Evolutionary conservation across 2,329 filamentous ascomycete species (phyloP), one percentile per base, ranked within the genome.

Genomic region (Aspergillus ibericus): DNA sequence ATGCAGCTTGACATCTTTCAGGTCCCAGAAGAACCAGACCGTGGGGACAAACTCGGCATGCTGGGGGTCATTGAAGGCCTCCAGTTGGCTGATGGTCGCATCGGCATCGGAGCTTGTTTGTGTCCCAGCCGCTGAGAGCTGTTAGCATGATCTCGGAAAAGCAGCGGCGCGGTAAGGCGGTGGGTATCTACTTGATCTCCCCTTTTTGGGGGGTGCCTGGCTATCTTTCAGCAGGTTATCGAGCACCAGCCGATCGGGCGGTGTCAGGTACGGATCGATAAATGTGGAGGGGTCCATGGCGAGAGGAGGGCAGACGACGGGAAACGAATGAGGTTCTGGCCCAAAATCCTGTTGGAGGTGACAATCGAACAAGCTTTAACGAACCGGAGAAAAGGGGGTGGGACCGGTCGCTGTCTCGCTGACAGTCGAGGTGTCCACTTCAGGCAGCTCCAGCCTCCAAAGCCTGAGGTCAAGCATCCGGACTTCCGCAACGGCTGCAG

Each of bases 21-120:
- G 73, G 64, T 86, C 84, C 75, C 80, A 80, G 18, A 76, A 74
- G 44, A 80, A 76, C 63, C 85, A 83, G 29, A 86, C 75, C 13
- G 82, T 84, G n/a, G 82, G 81, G 59, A 83, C 77, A 65, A 86
- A 86, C 15, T 72, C 66, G n/a, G 74, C 62, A 58, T 77, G 72
- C 2, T 72, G 72, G 10, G 80, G 77, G 63, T 84, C 73, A 66
- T 85, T 85, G 49, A 83, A 69, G 25, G 75, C 75, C 60, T 79
- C 74, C 50, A 85, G 68, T n/a, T 73, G 73, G 15, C 76, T 68
- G 53, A 83, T 75, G 10, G 77, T 74, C 47, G 50, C 38, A 27
- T 57, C 35, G 9, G 48, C 22, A 40, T 42, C 38, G 16, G 25
- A 27, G 22, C 20, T 16, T 4, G 25, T 47, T 25, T 48, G 46